Conservation (phyloP, 768 basidiomycete genomes). For the Lactifluus hygrophoroides region DNA sequence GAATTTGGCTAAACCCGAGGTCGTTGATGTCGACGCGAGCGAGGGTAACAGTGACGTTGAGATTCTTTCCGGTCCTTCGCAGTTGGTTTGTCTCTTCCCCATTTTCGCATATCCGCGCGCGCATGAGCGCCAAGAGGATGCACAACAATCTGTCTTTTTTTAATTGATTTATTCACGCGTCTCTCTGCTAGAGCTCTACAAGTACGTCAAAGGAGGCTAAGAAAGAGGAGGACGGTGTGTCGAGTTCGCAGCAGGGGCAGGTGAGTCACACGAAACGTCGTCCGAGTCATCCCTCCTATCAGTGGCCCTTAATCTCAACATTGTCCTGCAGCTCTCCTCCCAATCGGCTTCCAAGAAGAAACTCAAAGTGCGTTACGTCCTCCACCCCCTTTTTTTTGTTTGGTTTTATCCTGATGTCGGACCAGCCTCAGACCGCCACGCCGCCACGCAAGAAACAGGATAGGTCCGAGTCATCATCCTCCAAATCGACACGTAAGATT, state of each 20-base stretch:
- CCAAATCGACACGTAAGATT: conserved; percentile 15
- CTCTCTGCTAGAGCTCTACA: not conserved
- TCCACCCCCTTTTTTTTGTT: not conserved
- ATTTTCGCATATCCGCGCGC: not conserved
- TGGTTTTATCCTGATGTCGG: not conserved
- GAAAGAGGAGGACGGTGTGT: not conserved
- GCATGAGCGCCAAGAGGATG: not conserved
- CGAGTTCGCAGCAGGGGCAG: not conserved
- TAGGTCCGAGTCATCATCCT: not conserved
- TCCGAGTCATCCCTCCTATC: not conserved
- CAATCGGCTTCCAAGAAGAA: not conserved
- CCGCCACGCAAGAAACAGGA: conserved; percentile 14
- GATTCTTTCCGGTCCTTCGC: not conserved
- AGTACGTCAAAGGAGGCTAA: not conserved
- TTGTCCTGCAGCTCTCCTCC: not conserved
- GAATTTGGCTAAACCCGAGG: not conserved
- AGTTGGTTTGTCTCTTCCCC: not conserved
- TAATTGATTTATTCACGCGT: not conserved
- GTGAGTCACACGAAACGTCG: conserved; percentile 2
- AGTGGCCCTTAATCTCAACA: too few species aligned
- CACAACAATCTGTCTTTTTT: not conserved
- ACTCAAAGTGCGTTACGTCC: conserved; percentile 3
- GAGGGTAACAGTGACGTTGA: conserved; percentile 12
- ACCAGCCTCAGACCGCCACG: not conserved
- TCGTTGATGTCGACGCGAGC: not conserved